Evolutionary conservation across 1,139 yeast species (phyloP), one percentile per base, ranked within the genome.

Genomic region (Scheffersomyces titani): DNA sequence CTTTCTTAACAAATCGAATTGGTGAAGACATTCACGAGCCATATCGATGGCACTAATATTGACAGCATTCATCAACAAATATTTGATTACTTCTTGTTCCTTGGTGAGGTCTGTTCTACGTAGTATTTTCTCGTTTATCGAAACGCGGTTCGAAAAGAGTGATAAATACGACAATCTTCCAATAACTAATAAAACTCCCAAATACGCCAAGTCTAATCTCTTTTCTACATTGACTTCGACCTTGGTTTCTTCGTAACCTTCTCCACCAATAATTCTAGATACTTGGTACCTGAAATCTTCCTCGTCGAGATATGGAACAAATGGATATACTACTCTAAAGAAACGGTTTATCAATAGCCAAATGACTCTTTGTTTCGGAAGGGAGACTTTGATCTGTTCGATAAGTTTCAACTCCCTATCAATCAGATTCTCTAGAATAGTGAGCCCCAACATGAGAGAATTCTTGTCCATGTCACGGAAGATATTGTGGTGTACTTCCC

Each of bases 241-340:
- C 9, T 59, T 61, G 5, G 49, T 61, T 22, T 68, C 69, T 5
- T 55, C 63, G 48, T 52, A 58, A 1, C 64, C 55, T 19, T 61
- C 64, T 1, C 65, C 62, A 0, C 78, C 79, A 44, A 75, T 64
- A 3, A 75, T 61, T 48, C 62, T 61, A 3, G 61, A 56, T 5
- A 73, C 56, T 40, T 64, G 51, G 21, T 50, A 22, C 51, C 63
- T 63, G 50, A 74, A 69, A 2, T 64, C 66, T 20, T 56, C 62
- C 62, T 85, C 84, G 58, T 83, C 86, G 9, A 84, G 52, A 53
- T 77, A 72, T 1, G 89, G 88, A 57, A 75, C 64, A 52, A 78
- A 73, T 0, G 82, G 81, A 58, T 81, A 82, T 13, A 82, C 72
- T 40, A 73, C 70, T 2, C 65, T 63, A 65, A 84, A 84, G 61